Evolutionary conservation across 192 early-diverging fungal species (phyloP).

Genomic region (Fimicolochytrium jonesii): DNA sequence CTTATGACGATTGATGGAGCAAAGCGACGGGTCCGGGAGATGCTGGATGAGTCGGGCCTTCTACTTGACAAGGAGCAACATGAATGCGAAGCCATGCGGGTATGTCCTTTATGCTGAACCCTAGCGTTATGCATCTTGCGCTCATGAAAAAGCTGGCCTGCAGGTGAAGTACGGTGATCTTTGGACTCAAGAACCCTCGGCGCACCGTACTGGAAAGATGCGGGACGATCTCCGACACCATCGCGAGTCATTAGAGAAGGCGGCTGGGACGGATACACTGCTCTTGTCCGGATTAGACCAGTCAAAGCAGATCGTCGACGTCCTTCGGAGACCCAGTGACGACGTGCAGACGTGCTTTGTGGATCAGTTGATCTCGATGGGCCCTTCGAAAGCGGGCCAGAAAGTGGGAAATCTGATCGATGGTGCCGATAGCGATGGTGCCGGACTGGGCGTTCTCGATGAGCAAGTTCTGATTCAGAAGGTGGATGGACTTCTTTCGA

Average conservation of each 20-base stretch:
- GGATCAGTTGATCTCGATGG: slow-evolving; percentile 32
- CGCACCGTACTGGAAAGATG: slow-evolving; percentile 63
- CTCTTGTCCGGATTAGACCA: slow-evolving; percentile 28
- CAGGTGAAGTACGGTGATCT: slow-evolving; percentile 69
- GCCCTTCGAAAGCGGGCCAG: slow-evolving; percentile 1
- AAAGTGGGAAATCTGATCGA: slow-evolving; percentile 57
- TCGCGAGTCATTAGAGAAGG: slow-evolving; percentile 74
- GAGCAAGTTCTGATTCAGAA: slow-evolving; percentile 59
- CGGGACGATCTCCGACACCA: slow-evolving; percentile 72
- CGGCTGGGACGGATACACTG: slow-evolving; percentile 49
- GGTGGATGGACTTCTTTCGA: slow-evolving; percentile 59
- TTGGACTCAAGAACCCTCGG: slow-evolving; percentile 84
- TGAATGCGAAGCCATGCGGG: slow-evolving; percentile 72
- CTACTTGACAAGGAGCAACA: slow-evolving; percentile 82
- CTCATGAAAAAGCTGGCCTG: background rate
- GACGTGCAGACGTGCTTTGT: slow-evolving; percentile 44
- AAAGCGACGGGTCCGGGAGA: slow-evolving; percentile 59
- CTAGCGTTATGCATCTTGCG: background rate
- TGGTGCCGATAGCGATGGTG: slow-evolving; percentile 35
- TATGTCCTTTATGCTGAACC: slow-evolving; percentile 31
- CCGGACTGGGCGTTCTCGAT: slow-evolving; percentile 40
- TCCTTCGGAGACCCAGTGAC: slow-evolving; percentile 41
- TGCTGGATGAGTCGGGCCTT: slow-evolving; percentile 61
- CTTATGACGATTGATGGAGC: slow-evolving; percentile 60
- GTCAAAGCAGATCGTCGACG: slow-evolving; percentile 44